These are phyloP conservation scores for Mycena albidolilacea DNA, from an alignment of 768 basidiomycete species.

Conservation along the genomic window DNA sequence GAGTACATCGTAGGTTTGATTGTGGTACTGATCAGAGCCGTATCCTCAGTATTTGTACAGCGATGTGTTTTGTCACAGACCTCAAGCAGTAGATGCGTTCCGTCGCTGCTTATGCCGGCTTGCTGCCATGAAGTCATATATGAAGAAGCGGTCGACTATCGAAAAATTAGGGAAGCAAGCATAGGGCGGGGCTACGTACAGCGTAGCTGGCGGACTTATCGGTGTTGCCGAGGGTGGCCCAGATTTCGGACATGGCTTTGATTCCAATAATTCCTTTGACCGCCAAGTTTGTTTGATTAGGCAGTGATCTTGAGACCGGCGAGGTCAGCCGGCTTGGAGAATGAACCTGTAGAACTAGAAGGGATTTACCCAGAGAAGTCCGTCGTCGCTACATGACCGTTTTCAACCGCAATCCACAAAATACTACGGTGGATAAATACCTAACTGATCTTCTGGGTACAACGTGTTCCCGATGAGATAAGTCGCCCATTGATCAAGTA, in stretches of 20 bases:
- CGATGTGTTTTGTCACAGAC: neutral
- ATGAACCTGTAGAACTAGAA: neutral
- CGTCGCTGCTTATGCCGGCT: constrained; percentile 12
- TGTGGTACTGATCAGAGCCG: neutral
- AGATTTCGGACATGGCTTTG: constrained; percentile 73
- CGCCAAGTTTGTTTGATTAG: constrained; percentile 78
- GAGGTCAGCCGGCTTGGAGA: neutral
- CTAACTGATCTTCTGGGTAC: constrained; percentile 66
- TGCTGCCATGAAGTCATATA: constrained; percentile 10
- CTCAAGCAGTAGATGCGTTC: constrained; percentile 15
- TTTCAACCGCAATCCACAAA: no score
- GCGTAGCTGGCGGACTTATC: constrained; percentile 57
- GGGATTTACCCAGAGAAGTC: constrained; percentile 57
- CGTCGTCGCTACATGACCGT: constrained; percentile 54
- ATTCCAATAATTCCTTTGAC: constrained; percentile 78
- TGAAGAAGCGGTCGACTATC: neutral
- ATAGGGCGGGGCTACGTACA: constrained; percentile 40
- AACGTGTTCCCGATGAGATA: constrained; percentile 67
- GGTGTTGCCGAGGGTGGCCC: constrained; percentile 56
- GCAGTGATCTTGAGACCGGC: constrained; percentile 46
- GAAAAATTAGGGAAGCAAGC: neutral
- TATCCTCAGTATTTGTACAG: neutral
- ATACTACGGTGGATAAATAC: no score
- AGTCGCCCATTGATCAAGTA: constrained; percentile 75
- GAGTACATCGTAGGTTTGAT: constrained; percentile 10